Base-by-base conservation (phyloP, 352 stramenopile species). In the Discostella stelligera region DNA sequence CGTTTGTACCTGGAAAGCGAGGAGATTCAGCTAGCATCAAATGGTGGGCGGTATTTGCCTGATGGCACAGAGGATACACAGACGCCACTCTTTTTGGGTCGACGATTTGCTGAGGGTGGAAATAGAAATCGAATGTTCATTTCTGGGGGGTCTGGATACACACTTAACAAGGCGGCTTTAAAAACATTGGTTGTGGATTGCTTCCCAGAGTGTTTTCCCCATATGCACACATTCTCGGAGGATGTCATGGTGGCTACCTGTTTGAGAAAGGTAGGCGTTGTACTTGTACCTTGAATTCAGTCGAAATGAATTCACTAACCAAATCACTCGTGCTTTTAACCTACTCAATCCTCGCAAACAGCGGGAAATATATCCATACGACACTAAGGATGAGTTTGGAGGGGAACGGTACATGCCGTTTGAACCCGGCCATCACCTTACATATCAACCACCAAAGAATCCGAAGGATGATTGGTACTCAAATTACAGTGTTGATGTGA, bases 151-250 rank as follows among this genome's bases (percentile, higher is more conserved):
- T 87, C 83, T 41, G 88, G 89, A 27, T 95, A 95, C 67, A 90
- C 88, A 1, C 84, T 95, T 71, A 95, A 95, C 78, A 89, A 90
- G 61, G 85, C 87, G 13, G 79, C 90, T 3, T 71, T 95, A 48
- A 90, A 91, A 70, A 58, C 69, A 10, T 73, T 94, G 25, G 83
- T 91, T 1, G 79, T 87, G 0, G 63, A 90, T 64, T 79, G 73
- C 55, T 84, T 93, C 49, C 77, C 83, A 2, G 87, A 81, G 21
- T 91, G 85, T 64, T 86, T 88, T 25, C 80, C 83, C 20, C 83
- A 93, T 52, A 53, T 71, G 11, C 68, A 89, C 16, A 91, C 85
- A 21, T 90, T 89, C 71, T 89, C 69, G 7, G 87, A 94, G 61
- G 90, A 94, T 74, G 86, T 88, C 5, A 90, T 92, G 83, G 85